Evolutionary conservation across 768 basidiomycete genomes (phyloP).

Genomic region (Russula olivacea): DNA sequence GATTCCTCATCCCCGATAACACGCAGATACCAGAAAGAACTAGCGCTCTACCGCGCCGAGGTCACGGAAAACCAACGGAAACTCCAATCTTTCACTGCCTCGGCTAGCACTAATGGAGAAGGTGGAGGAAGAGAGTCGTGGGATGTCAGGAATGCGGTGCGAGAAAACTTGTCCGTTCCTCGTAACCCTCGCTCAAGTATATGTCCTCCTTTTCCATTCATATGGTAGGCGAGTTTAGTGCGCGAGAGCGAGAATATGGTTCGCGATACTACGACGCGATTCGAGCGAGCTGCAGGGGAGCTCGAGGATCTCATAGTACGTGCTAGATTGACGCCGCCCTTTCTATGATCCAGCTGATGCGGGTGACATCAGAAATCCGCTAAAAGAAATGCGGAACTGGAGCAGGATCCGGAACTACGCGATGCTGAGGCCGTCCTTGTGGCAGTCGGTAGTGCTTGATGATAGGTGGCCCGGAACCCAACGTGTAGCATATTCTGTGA

Average conservation of each 20-base stretch:
- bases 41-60: slow-evolving; percentile 60
- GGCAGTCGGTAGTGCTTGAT: slow-evolving; percentile 25
- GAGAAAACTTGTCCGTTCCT: slow-evolving; percentile 27
- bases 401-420: slow-evolving; percentile 32
- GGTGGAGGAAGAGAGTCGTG: slow-evolving; percentile 53
- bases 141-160: slow-evolving; percentile 70
- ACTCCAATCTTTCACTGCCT: slow-evolving; percentile 48
- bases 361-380: slow-evolving; percentile 36
- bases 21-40: slow-evolving; percentile 50
- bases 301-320: slow-evolving; percentile 64
- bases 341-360: background rate
- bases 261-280: slow-evolving; percentile 52
- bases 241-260: slow-evolving; percentile 81
- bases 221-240: slow-evolving; percentile 35
- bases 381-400: slow-evolving; percentile 39
- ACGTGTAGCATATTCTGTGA: background rate
- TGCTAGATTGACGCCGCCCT: slow-evolving; percentile 25
- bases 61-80: slow-evolving; percentile 50
- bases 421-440: slow-evolving; percentile 54
- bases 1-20: background rate
- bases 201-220: background rate
- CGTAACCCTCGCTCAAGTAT: background rate
- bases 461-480: background rate
- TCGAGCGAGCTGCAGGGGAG: slow-evolving; percentile 58
- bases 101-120: slow-evolving; percentile 38